Evolutionary conservation across 345 rosid species (phyloP).

Genomic region (Eucalyptus decipiens): DNA sequence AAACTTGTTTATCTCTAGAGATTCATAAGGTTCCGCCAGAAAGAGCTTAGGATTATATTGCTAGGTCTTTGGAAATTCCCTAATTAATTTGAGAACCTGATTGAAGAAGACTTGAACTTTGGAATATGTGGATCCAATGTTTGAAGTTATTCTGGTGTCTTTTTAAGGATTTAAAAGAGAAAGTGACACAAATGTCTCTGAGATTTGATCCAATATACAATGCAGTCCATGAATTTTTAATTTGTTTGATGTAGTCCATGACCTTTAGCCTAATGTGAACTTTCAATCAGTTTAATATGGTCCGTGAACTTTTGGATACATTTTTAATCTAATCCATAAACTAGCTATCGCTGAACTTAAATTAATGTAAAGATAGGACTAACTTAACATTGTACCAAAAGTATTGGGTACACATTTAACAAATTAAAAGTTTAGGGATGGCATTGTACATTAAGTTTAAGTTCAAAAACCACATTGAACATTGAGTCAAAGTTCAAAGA

Average conservation of each 20-base stretch:
- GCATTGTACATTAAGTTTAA: no score
- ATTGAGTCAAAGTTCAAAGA: neutral
- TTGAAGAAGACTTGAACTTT: neutral
- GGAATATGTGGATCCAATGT: neutral
- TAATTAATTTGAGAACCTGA: neutral
- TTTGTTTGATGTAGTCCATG: neutral
- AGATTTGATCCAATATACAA: no score
- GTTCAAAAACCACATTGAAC: neutral
- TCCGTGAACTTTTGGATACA: no score
- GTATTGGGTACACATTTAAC: no score
- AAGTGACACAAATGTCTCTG: neutral
- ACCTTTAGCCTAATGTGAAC: no score
- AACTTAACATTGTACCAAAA: no score
- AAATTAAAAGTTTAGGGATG: neutral
- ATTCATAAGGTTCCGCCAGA: neutral
- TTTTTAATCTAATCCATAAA: no score
- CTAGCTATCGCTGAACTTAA: neutral
- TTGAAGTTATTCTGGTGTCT: neutral
- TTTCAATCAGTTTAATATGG: no score
- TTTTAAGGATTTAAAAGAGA: neutral
- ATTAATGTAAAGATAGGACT: no score
- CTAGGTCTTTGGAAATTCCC: neutral
- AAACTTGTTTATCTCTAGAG: neutral
- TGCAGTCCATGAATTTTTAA: neutral
- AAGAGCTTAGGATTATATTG: neutral